Evolutionary conservation across 208 protist species (phyloP).

Genomic region (Porcisia hertigi): DNA sequence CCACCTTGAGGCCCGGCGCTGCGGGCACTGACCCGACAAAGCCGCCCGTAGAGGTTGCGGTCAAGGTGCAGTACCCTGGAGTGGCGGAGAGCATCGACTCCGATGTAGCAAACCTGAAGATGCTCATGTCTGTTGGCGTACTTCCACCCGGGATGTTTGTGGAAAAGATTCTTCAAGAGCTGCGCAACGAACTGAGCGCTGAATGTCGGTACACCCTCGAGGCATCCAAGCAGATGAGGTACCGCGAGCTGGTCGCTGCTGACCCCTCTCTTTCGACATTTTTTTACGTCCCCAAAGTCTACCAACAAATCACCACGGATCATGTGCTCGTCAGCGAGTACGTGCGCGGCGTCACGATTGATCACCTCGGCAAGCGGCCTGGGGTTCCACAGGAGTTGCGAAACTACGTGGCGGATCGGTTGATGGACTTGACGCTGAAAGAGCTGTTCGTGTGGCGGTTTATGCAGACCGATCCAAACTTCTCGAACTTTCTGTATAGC

Average conservation of each 20-base stretch:
- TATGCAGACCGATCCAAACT: slow-evolving; percentile 98
- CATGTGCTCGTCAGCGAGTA: slow-evolving; percentile 71
- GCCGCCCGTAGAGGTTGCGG: slow-evolving; percentile 81
- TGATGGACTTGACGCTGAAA: slow-evolving; percentile 85
- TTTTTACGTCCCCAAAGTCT: slow-evolving; percentile 80
- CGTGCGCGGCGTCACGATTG: slow-evolving; percentile 65
- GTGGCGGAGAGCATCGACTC: slow-evolving; percentile 88
- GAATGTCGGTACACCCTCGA: slow-evolving; percentile 79
- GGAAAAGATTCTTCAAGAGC: slow-evolving; percentile 75
- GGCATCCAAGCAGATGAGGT: slow-evolving; percentile 67
- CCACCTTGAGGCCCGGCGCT: slow-evolving; percentile 47
- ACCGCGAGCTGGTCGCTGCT: slow-evolving; percentile 42
- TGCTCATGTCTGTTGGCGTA: slow-evolving; percentile 72
- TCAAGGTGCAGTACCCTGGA: slow-evolving; percentile 92
- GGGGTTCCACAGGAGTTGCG: slow-evolving; percentile 69
- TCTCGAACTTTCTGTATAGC: slow-evolving; percentile 96
- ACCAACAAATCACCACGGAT: slow-evolving; percentile 51
- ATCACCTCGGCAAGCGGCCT: slow-evolving; percentile 44
- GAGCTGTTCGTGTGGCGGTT: slow-evolving; percentile 96
- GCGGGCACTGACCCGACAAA: slow-evolving; percentile 33
- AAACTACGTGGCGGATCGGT: slow-evolving; percentile 75
- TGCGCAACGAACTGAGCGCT: slow-evolving; percentile 65
- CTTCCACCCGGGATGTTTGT: slow-evolving; percentile 84
- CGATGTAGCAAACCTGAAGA: slow-evolving; percentile 88
- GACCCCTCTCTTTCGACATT: slow-evolving; percentile 41